Percentiles rank a stretch among this genome's conserved stretches.
These are phyloP conservation scores for Heracleum sosnowskyi DNA, from an alignment of 129 eudicot genomes.

Conservation along the genomic window DNA sequence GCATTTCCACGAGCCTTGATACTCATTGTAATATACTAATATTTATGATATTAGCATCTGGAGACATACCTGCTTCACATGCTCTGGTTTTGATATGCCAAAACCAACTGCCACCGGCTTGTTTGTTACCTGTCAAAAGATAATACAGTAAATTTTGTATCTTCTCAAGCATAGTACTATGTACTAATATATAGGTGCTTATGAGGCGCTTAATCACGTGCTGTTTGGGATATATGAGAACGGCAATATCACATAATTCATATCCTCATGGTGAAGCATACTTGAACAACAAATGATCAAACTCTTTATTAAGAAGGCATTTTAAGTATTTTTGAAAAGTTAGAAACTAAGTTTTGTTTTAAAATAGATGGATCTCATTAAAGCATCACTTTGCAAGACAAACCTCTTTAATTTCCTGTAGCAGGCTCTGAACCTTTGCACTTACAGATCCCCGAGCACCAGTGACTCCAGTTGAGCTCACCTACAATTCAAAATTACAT, in stretches of 20 bases:
- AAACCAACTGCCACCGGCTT: conserved; percentile 98
- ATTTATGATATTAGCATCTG: background rate
- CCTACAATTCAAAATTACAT: conserved; percentile 30
- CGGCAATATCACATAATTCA: background rate
- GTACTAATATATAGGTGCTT: background rate
- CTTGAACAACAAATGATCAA: background rate
- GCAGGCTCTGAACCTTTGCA: conserved; percentile 56
- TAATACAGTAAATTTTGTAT: background rate
- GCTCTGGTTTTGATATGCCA: conserved; percentile 94
- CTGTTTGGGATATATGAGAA: background rate
- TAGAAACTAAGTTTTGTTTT: background rate
- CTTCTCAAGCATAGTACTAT: background rate
- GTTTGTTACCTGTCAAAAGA: conserved; percentile 43
- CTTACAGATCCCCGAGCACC: conserved; percentile 84
- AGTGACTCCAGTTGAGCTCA: conserved; percentile 78
- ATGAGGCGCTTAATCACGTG: background rate
- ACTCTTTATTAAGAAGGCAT: background rate
- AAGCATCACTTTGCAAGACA: conserved; percentile 3
- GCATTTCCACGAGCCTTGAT: background rate
- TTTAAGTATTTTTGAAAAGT: background rate
- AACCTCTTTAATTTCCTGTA: conserved; percentile 80
- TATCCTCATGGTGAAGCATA: background rate
- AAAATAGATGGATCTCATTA: background rate
- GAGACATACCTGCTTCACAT: conserved; percentile 62
- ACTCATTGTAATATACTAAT: background rate